These are phyloP conservation scores for Xerocomellus intermedius DNA, from an alignment of 768 basidiomycete species.

Conservation along the genomic window DNA sequence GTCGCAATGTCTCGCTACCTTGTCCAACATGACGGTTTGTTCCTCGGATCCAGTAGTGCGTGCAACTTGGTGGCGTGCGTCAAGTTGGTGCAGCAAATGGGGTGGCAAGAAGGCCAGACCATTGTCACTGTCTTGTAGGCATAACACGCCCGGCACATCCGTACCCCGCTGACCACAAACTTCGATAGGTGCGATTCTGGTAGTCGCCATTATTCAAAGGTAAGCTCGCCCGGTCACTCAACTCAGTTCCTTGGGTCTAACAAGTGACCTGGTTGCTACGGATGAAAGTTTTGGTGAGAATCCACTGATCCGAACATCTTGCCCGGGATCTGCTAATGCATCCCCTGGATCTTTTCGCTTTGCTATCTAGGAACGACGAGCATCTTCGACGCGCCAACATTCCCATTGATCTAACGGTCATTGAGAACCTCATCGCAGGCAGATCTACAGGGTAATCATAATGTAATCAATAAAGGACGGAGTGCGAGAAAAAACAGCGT, in stretches of 20 bases:
- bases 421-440: conserved; percentile 38
- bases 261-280: not conserved
- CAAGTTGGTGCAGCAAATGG: conserved; percentile 68
- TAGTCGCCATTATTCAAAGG: conserved; percentile 89
- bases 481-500: conserved; percentile 6
- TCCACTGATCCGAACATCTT: not conserved
- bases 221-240: conserved; percentile 31
- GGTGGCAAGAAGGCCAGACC: conserved; percentile 64
- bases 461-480: conserved; percentile 11
- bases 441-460: conserved; percentile 3
- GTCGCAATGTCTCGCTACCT: conserved; percentile 95
- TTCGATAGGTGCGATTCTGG: conserved; percentile 81
- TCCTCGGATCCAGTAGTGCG: conserved; percentile 93
- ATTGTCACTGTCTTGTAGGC: conserved; percentile 85
- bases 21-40: conserved; percentile 87
- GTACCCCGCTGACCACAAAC: not conserved
- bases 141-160: not conserved
- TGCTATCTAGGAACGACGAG: conserved; percentile 46
- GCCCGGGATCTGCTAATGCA: not conserved
- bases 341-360: not conserved
- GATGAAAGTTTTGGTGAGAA: conserved; percentile 48
- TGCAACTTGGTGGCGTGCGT: conserved; percentile 95
- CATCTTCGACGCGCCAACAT: conserved; percentile 45
- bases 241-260: not conserved
- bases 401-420: conserved; percentile 39